These are phyloP conservation scores for Cunninghamia lanceolata DNA, from an alignment of 75 land plant genomes.

Conservation along the genomic window DNA sequence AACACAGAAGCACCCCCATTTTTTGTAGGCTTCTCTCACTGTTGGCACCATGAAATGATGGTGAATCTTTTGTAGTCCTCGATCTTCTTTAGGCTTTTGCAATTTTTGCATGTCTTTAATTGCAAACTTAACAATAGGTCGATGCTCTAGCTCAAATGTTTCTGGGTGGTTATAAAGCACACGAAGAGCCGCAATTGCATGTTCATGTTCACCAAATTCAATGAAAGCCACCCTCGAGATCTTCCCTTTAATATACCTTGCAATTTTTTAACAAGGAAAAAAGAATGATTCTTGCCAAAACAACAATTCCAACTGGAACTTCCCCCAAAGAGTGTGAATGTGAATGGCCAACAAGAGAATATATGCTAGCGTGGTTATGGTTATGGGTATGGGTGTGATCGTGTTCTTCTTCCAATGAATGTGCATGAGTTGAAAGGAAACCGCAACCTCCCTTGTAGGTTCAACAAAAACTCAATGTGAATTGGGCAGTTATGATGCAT, in stretches of 20 bases:
- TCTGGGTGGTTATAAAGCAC: conserved; percentile 97
- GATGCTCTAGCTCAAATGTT: conserved; percentile 82
- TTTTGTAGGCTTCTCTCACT: conserved; percentile 30
- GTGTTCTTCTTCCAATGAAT: conserved; percentile 43
- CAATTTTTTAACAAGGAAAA: too few relatives aligned
- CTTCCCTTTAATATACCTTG: conserved; percentile 51
- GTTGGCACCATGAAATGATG: too few relatives aligned
- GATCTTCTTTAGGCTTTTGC: conserved; percentile 51
- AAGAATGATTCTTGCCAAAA: too few relatives aligned
- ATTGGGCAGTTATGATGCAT: too few relatives aligned
- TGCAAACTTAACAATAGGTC: conserved; percentile 98
- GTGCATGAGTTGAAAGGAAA: too few relatives aligned
- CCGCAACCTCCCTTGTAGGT: too few relatives aligned
- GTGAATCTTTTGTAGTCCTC: too few relatives aligned
- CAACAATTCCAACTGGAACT: conserved; percentile 81
- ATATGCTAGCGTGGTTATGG: conserved; percentile 13
- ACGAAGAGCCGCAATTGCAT: conserved; percentile 92
- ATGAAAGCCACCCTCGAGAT: conserved; percentile 92
- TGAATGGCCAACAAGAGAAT: conserved; percentile 38
- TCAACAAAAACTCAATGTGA: too few relatives aligned
- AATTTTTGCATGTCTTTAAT: conserved; percentile 71
- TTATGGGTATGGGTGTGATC: conserved; percentile 35
- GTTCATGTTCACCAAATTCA: conserved; percentile 90
- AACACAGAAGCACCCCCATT: conserved; percentile 58
- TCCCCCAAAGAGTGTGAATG: conserved; percentile 86